Evolutionary conservation across 805 yeast genomes (phyloP).

Genomic region (Tetrapisispora phaffii): DNA sequence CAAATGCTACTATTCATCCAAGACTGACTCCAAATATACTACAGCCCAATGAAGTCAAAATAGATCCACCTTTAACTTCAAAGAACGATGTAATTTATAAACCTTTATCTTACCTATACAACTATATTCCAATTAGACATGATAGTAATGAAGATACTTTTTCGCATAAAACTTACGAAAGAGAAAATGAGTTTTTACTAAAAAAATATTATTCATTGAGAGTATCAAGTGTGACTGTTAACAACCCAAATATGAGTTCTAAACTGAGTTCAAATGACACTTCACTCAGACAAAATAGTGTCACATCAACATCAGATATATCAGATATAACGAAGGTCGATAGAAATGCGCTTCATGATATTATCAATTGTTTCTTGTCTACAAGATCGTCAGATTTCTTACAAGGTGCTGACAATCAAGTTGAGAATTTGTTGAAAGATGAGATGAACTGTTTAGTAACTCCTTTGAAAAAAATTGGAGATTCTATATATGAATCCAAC

Average conservation of each 20-base stretch:
- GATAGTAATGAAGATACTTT: background rate
- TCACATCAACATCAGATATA: background rate
- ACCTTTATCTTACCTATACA: constrained; percentile 8
- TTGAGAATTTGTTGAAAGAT: background rate
- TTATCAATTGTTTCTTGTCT: background rate
- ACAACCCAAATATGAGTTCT: background rate
- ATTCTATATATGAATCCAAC: background rate
- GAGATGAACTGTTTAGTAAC: background rate
- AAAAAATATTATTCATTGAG: constrained; percentile 11
- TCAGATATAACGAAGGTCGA: background rate
- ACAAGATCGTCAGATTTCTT: background rate
- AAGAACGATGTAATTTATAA: background rate
- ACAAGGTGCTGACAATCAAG: background rate
- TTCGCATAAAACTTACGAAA: background rate
- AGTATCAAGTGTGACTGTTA: background rate
- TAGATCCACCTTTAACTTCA: background rate
- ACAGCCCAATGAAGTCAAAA: background rate
- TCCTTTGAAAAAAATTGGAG: background rate
- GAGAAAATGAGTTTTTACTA: constrained; percentile 8
- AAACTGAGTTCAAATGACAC: background rate
- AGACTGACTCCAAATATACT: background rate
- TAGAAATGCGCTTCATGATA: background rate
- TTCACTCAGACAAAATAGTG: constrained; percentile 2
- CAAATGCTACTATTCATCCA: background rate
- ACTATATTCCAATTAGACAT: constrained; percentile 8